Evolutionary conservation across 371 early-diverging fungal genomes (phyloP).

Genomic region (Rhizopus delemar): DNA sequence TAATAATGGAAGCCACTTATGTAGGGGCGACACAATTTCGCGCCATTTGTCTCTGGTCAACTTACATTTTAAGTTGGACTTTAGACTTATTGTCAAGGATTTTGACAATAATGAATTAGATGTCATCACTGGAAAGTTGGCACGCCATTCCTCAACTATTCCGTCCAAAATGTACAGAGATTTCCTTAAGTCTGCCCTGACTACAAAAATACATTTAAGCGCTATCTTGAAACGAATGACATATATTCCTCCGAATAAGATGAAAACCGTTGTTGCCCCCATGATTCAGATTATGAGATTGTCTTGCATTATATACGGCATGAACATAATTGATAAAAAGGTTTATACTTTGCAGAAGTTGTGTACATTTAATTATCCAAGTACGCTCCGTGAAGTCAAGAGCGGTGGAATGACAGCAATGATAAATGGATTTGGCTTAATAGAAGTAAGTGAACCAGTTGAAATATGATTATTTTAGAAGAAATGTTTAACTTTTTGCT

Average conservation of each 20-base stretch:
- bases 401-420: conserved; percentile 13
- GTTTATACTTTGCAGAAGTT: conserved; percentile 12
- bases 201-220: conserved; percentile 8
- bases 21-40: no score
- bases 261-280: conserved; percentile 12
- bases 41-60: no score
- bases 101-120: no score
- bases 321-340: conserved; percentile 17
- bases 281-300: conserved; percentile 17
- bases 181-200: conserved; percentile 11
- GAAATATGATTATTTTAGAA: conserved; percentile 10
- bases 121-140: conserved; percentile 11
- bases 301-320: conserved; percentile 12
- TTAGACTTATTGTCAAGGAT: no score
- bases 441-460: conserved; percentile 17
- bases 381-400: conserved; percentile 16
- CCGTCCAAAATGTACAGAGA: not conserved
- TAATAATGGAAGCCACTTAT: no score
- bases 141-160: not conserved
- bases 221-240: conserved; percentile 14
- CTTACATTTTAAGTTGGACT: no score
- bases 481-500: conserved; percentile 14
- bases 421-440: conserved; percentile 14
- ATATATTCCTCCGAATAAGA: no score
- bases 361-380: conserved; percentile 17